These are phyloP conservation scores for Apiospora koreana DNA, from an alignment of 2,329 filamentous ascomycete genomes.

Conservation along the genomic window DNA sequence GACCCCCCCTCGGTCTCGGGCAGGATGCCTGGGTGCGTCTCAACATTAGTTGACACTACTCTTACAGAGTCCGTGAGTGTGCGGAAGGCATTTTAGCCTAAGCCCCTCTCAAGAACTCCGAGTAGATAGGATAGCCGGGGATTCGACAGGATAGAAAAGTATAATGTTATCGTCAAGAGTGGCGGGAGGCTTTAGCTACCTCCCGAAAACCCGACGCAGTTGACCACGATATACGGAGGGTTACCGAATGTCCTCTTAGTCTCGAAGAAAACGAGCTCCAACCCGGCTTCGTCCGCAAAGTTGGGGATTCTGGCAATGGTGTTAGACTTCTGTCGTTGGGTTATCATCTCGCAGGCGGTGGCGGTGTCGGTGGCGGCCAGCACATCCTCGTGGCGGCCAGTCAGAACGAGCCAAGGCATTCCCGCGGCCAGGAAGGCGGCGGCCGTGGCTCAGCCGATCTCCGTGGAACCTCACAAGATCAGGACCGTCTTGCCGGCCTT, in stretches of 20 bases:
- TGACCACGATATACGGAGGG: slow-evolving; percentile 18
- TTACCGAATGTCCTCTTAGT: slow-evolving; percentile 6
- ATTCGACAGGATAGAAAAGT: no score
- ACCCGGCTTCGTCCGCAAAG: slow-evolving; percentile 15
- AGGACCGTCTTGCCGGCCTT: slow-evolving; percentile 29
- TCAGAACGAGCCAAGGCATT: slow-evolving; percentile 26
- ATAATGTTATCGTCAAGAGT: neutral
- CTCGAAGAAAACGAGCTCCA: slow-evolving; percentile 15
- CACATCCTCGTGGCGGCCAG: slow-evolving; percentile 38
- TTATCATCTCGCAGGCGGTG: no score
- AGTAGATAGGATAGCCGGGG: no score
- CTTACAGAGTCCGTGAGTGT: no score
- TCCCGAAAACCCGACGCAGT: slow-evolving; percentile 16
- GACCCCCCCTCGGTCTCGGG: slow-evolving; percentile 19
- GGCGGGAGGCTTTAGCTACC: slow-evolving; percentile 15
- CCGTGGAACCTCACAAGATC: slow-evolving; percentile 30
- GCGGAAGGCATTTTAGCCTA: no score
- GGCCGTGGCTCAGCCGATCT: slow-evolving; percentile 29
- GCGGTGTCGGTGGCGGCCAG: slow-evolving; percentile 45
- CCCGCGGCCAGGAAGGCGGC: slow-evolving; percentile 27
- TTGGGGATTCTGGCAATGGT: slow-evolving; percentile 8
- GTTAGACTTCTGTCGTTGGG: neutral
- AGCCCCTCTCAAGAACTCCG: no score
- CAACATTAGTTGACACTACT: neutral
- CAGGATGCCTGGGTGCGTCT: slow-evolving; percentile 22